Base-by-base conservation (phyloP, 139 green algal species). In the Nannochloris sp. region DNA sequence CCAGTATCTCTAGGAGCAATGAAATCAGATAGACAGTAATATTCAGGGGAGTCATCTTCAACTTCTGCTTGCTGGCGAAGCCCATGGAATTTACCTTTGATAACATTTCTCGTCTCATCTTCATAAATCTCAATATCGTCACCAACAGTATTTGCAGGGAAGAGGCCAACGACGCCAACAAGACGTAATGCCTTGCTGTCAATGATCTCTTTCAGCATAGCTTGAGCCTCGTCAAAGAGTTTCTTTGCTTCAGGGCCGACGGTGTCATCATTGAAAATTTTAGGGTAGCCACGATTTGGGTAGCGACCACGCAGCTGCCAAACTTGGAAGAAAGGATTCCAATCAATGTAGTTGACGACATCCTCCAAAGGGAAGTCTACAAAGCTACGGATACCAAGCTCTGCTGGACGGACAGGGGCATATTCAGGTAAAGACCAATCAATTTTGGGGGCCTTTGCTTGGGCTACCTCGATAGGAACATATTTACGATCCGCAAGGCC, bases 291-390 rank as follows among this genome's bases (percentile, higher is more conserved):
- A 42, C 93, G 86, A 81, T 99, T 99, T 64, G 93, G 93, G 81
- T 99, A 99, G 14, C 93, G 78, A 0, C 93, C 93, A 6, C 93
- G 85, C 61, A 99, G 81, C 83, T 99, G 93, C 93, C 93, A 99
- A 55, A 97, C 91, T 83, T 93, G 75, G 82, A 99, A 99, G 81
- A 99, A 98, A 10, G 93, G 93, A 81, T 98, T 98, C 93, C 93
- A 99, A 80, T 99, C 93, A 61, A 99, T 98, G 82, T 92, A 92
- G 23, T 78, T 60, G 27, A 99, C 25, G 24, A 99, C 85, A 19
- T 97, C 84, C 72, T 97, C 86, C 15, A 99, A 81, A 14, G 86
- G 80, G 60, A 89, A 93, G 62, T 93, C 77, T 31, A 74, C 57
- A 39, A 88, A 87, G 3, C 83, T 76, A 67, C 85, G 87, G 54